Base-by-base conservation (phyloP, 306 rosid species). In the Vachellia collinsii region DNA sequence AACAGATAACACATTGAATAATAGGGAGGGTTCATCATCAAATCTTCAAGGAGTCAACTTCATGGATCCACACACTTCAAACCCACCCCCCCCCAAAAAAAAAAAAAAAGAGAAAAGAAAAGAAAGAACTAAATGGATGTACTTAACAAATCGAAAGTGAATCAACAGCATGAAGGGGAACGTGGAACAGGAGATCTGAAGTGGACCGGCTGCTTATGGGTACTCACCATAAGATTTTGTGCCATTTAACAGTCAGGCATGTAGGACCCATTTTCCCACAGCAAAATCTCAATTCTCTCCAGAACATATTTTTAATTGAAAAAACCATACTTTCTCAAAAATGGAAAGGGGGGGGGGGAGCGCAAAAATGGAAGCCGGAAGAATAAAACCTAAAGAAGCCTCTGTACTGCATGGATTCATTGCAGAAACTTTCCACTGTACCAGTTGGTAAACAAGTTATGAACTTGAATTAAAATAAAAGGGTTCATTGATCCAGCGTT, bases 211-310 rank as follows among this genome's bases (percentile, higher is more conserved):
- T 76, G 61, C 84, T 70, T 48, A 83, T 88, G 80, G 82, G 86
- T 56, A 76, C 89, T 84, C 92, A 84, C 88, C 84, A 68, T 79
- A 63, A 54, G 87, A 90, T 85, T 87, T 84, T 89, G 81, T 83
- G 82, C 83, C 81, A 54, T 51, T 78, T 77, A 71, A 69, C 79
- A 83, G 51, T 83, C 86, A 75, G 84, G 83, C 89, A 85, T 25
- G 84, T 79, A 50, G 92, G 83, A 56, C 86, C 87, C 80, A 22
- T 7, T 0, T 41, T 75, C 79, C 75, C 67, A 76, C 73, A 51
- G 37, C 47, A 70, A 78, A 83, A 83, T 67, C 11, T 82, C 59
- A 86, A 63, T 77, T 85, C 20, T 19, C 47, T 19, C 72, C 71
- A 6, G n/a, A 7, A 13, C 62, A 54, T 54, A 7, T 54, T 54